These are phyloP conservation scores for Pleurozium schreberi DNA, from an alignment of 225 moss, liverwort and hornwort species.

Conservation along the genomic window DNA sequence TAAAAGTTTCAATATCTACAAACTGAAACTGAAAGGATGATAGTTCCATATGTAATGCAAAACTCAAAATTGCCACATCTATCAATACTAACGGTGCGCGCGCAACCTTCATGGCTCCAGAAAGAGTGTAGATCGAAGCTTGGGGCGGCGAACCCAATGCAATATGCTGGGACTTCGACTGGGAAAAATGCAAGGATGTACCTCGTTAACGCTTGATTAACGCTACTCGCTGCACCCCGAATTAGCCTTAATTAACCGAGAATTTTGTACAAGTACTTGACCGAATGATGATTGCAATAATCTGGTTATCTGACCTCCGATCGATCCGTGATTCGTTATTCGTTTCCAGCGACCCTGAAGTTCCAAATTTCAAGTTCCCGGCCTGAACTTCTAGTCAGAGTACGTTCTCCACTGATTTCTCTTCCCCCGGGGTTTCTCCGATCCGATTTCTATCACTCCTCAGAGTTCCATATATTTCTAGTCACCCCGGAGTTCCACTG, in stretches of 20 bases:
- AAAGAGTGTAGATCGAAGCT: neutral
- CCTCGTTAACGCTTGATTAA: neutral
- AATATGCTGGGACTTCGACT: neutral
- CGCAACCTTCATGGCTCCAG: neutral
- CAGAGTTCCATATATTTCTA: neutral
- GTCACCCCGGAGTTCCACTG: neutral
- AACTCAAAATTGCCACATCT: neutral
- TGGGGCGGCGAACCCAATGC: neutral
- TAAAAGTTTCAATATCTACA: neutral
- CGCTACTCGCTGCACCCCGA: neutral
- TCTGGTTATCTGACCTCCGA: neutral
- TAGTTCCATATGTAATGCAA: neutral
- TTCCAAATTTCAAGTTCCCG: neutral
- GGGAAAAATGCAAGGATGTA: neutral
- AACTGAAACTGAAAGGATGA: neutral
- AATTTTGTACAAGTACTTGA: neutral
- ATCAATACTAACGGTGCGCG: neutral
- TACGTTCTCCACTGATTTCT: neutral
- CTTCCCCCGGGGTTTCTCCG: neutral
- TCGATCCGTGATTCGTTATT: neutral
- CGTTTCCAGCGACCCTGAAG: neutral
- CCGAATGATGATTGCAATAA: neutral
- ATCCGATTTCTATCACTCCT: neutral
- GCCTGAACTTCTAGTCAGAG: neutral
- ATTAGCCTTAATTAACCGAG: neutral